Base-by-base conservation (phyloP, 345 rosid genomes). In the Raphanus raphanistrum region DNA sequence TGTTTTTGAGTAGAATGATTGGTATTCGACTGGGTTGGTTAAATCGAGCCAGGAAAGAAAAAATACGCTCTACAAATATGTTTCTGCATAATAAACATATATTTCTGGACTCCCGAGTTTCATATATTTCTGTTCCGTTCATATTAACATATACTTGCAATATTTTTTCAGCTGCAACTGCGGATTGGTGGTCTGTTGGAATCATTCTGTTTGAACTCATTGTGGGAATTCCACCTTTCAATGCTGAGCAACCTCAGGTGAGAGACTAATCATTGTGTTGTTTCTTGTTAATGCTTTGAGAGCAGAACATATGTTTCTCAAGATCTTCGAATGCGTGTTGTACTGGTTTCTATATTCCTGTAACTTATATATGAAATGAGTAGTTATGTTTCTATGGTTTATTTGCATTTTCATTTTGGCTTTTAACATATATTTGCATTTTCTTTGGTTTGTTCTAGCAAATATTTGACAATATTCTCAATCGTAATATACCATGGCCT, bases 151-250 rank as follows among this genome's bases (percentile, higher is more conserved):
- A 71, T 13, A 70, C 32, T 31, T 68, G 73, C 79, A 68, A 36
- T 33, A 54, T 77, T 80, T 33, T 48, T 38, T 79, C 93, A 96
- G 99, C 92, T 79, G 87, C 91, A 82, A 89, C 95, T 70, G 99
- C 99, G 4, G 99, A 96, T 89, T 96, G 99, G 99, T 96, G 99
- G 99, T 96, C 99, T 63, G 98, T 96, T 71, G 99, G 98, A 45
- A 84, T 96, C 84, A 86, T 96, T 85, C 83, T 93, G 64, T 96
- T 91, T 82, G 99, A 96, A 72, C 72, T 93, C 82, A 88, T 96
- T 75, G 96, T 96, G 68, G 99, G 99, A 72, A 93, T 93, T 81
- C 99, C 99, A 64, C 99, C 99, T 54, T 96, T 96, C 76, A 96
- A 91, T 82, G 99, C 99, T 1, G 99, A 96, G 29, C 76, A 80